Evolutionary conservation across 208 protist genomes (phyloP), one percentile per base, ranked within the genome.

Genomic region (Trypanosomatidae sp.): DNA sequence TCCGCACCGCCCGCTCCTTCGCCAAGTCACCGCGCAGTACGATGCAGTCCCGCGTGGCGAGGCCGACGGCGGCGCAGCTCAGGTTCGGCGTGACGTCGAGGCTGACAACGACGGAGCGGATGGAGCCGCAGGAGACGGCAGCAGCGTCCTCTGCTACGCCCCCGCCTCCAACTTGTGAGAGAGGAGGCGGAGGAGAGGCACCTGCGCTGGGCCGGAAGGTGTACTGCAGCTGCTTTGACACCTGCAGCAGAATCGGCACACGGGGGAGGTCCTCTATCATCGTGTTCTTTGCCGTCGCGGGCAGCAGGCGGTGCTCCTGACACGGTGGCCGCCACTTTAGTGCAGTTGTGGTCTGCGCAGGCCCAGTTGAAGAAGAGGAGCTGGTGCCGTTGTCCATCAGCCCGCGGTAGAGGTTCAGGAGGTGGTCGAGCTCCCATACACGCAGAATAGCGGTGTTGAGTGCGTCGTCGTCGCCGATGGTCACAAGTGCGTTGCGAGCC

Each of bases 41-140:
- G 5, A 97, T 65, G 25, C 98, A 89, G 19, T 92, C 86, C 22
- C 93, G 88, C 74, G 92, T 92, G 30, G 76, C 85, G 39, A 98
- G 85, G 30, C 91, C 96, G 39, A 99, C 65, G 0, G 91, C 95
- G 47, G 94, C 77, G 47, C 89, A 84, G 53, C 85, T 85, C 17
- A 97, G 78, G 67, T 98, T 92, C 13, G 97, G 83, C 5, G 92
- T 74, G 0, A 97, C 86, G 60, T 95, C 92, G 46, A 98, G 71
- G 53, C 69, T 77, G 50, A 93, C 91, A 19, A 98, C 93, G 53
- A 75, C 68, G 41, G 80, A 85, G 69, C 69, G 70, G 25, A 86
- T 80, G 33, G 69, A 67, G 58, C 79, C 69, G 19, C 73, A 59
- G 33, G 82, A 78, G 69, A 82, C 74, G 33, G n/a, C 41, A 28